A percentile compares a stretch with the other conserved stretches of the same genome.
These are phyloP conservation scores for Rhizomucor pusillus DNA, from an alignment of 371 early-diverging fungal genomes.

Conservation along the genomic window DNA sequence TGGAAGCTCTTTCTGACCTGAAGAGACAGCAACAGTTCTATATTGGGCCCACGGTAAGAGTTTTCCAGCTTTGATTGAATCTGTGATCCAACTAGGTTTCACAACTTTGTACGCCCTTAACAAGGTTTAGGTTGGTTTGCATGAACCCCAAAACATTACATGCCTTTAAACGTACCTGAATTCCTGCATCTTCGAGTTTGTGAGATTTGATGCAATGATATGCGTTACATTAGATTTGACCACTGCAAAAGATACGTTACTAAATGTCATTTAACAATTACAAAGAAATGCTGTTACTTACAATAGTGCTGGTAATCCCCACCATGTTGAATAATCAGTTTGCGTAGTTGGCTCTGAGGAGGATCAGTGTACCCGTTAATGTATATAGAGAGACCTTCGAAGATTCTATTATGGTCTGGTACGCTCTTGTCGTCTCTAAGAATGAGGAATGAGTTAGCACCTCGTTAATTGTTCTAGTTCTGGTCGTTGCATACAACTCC, in stretches of 20 bases:
- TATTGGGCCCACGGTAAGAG: conserved; percentile 69
- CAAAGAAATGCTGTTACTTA: conserved; percentile 8
- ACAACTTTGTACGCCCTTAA: conserved; percentile 69
- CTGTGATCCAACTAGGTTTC: conserved; percentile 76
- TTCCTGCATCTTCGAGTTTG: conserved; percentile 65
- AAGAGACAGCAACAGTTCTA: conserved; percentile 19
- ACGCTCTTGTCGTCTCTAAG: conserved; percentile 19
- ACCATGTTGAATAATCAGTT: conserved; percentile 58
- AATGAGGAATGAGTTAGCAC: background rate
- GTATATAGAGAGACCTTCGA: conserved; percentile 57
- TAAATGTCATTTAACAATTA: too few relatives aligned
- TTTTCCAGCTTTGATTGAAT: conserved; percentile 55
- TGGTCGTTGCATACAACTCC: conserved; percentile 29
- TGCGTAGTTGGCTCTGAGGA: conserved; percentile 54
- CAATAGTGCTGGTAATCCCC: conserved; percentile 60
- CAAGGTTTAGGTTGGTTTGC: background rate
- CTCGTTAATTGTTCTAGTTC: conserved; percentile 8
- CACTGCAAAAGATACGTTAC: conserved; percentile 26
- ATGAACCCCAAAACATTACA: background rate
- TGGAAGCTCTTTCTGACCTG: conserved; percentile 22
- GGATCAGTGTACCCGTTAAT: conserved; percentile 72
- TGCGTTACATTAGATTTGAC: conserved; percentile 63
- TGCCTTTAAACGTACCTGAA: conserved; percentile 38
- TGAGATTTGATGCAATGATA: conserved; percentile 68
- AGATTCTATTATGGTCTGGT: conserved; percentile 40